Conservation (phyloP, 2,329 filamentous ascomycete species). For the Xylaria sp. region DNA sequence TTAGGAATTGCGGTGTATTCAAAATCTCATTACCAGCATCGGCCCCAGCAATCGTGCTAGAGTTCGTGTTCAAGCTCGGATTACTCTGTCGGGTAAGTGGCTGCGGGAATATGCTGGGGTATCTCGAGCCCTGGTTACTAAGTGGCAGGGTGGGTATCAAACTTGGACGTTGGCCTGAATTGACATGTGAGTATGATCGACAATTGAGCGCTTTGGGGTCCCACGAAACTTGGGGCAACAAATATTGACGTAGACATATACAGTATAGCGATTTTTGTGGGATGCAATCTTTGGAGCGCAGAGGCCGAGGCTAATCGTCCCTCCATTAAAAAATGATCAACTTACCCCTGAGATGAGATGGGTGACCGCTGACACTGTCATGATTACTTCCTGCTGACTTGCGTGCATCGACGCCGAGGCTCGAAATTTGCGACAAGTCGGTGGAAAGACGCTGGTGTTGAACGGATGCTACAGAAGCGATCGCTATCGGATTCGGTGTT, state of each 20-base stretch:
- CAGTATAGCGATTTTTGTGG: not conserved
- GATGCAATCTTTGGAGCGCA: conserved; percentile 36
- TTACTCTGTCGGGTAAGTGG: conserved; percentile 35
- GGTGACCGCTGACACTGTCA: conserved; percentile 48
- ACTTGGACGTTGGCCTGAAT: conserved; percentile 39
- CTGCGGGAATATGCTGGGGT: conserved; percentile 43
- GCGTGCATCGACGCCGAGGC: conserved; percentile 34
- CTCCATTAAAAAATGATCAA: conserved; percentile 29
- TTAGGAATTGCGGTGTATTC: conserved; percentile 51
- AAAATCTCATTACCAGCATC: conserved; percentile 38
- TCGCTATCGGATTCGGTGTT: conserved; percentile 42
- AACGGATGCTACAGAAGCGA: conserved; percentile 41
- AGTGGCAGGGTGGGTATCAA: conserved; percentile 40
- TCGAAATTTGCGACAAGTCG: conserved; percentile 35
- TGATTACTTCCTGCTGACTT: conserved; percentile 31
- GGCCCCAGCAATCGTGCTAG: conserved; percentile 37
- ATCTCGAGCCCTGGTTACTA: conserved; percentile 38
- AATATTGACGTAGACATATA: not conserved
- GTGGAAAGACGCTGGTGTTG: conserved; percentile 35
- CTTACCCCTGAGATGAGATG: conserved; percentile 57
- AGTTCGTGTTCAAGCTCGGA: conserved; percentile 23
- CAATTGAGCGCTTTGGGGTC: conserved; percentile 19
- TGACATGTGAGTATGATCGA: conserved; percentile 39
- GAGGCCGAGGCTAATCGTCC: conserved; percentile 25
- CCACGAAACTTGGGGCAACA: not conserved